phyloP scores from a whole-genome alignment of 495 filamentous ascomycete species.

The Neurospora pannonica region DNA sequence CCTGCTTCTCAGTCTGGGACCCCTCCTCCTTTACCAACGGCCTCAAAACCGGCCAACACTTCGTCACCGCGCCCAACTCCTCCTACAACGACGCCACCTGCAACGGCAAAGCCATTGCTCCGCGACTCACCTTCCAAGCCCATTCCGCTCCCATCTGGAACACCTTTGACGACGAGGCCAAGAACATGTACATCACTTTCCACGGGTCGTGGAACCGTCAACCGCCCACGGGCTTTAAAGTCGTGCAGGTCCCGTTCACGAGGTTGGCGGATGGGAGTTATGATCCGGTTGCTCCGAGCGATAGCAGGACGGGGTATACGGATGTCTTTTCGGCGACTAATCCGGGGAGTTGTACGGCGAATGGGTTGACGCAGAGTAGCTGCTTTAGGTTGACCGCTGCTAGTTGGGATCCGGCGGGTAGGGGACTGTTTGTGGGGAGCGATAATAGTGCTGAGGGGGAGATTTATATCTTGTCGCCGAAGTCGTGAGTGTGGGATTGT shows the following conservation, averaged over 20 bases:
- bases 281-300: constrained; percentile 28
- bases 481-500: background rate
- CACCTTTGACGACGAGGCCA: constrained; percentile 31
- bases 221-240: constrained; percentile 30
- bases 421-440: constrained; percentile 31
- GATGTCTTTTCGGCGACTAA: constrained; percentile 26
- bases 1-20: constrained; percentile 58
- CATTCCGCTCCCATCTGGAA: constrained; percentile 52
- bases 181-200: constrained; percentile 50
- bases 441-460: constrained; percentile 35
- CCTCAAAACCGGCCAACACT: constrained; percentile 42
- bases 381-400: constrained; percentile 28
- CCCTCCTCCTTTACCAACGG: constrained; percentile 31
- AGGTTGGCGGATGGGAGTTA: constrained; percentile 21
- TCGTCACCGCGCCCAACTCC: constrained; percentile 35
- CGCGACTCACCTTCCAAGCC: constrained; percentile 44
- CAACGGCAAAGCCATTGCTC: constrained; percentile 29
- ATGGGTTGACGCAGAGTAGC: constrained; percentile 28
- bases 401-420: constrained; percentile 28
- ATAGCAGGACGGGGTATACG: constrained; percentile 26
- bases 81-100: constrained; percentile 44
- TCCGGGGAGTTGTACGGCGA: constrained; percentile 28
- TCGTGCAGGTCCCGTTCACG: constrained; percentile 30
- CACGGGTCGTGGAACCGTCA: constrained; percentile 50
- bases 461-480: constrained; percentile 27